These are phyloP conservation scores for Cryptococcus sp. DNA, from an alignment of 1,284 basidiomycete species.

Conservation along the genomic window DNA sequence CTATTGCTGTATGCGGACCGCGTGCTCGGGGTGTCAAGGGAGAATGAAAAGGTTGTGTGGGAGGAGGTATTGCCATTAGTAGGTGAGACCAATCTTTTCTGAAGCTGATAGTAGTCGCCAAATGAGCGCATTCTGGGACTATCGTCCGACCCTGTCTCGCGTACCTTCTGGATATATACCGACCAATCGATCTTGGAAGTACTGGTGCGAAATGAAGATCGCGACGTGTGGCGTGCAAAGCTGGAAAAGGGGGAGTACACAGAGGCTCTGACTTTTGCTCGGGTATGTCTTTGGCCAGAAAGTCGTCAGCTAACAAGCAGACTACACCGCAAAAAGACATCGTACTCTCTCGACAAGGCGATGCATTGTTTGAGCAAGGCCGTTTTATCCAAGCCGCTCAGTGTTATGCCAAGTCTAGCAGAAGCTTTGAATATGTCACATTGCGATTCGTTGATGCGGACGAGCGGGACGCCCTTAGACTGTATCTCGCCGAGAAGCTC, in stretches of 20 bases:
- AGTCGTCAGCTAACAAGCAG: slow-evolving; percentile 51
- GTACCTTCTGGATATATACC: slow-evolving; percentile 95
- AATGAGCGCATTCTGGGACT: slow-evolving; percentile 72
- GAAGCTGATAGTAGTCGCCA: slow-evolving; percentile 60
- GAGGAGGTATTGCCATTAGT: slow-evolving; percentile 82
- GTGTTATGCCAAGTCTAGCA: slow-evolving; percentile 83
- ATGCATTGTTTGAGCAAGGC: slow-evolving; percentile 76
- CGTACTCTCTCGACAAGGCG: slow-evolving; percentile 81
- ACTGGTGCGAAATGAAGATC: slow-evolving; percentile 80
- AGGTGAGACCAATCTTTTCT: slow-evolving; percentile 33
- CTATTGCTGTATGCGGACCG: slow-evolving; percentile 80
- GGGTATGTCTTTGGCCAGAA: slow-evolving; percentile 57
- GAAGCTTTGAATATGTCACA: slow-evolving; percentile 88
- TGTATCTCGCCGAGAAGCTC: slow-evolving; percentile 84
- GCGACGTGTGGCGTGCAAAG: slow-evolving; percentile 93
- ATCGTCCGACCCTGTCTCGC: slow-evolving; percentile 77
- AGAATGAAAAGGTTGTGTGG: slow-evolving; percentile 81
- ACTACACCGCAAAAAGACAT: slow-evolving; percentile 80
- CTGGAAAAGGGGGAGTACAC: slow-evolving; percentile 77
- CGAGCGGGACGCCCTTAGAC: slow-evolving; percentile 88
- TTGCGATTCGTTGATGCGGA: slow-evolving; percentile 86
- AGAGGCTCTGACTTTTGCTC: slow-evolving; percentile 75
- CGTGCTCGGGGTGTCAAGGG: slow-evolving; percentile 72
- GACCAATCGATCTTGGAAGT: slow-evolving; percentile 88
- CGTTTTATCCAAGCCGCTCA: slow-evolving; percentile 90